Conservation (phyloP, 257 asterid species). For the Lycium barbarum region DNA sequence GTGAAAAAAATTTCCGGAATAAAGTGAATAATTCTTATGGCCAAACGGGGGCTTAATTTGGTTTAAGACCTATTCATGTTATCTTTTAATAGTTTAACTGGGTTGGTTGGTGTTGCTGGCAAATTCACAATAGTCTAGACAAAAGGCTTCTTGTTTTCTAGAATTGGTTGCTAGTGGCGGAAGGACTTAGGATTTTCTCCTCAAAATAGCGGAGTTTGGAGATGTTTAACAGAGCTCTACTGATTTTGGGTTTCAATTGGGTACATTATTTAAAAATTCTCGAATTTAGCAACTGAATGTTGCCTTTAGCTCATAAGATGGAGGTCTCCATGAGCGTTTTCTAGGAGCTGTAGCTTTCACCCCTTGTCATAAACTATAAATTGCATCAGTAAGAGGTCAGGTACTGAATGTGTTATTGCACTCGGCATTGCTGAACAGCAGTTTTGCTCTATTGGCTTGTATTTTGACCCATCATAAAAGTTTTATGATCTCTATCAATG, state of each 20-base stretch:
- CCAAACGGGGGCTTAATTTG: too few relatives aligned
- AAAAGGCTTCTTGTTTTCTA: background rate
- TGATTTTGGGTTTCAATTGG: background rate
- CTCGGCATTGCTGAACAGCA: background rate
- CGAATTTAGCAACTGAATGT: background rate
- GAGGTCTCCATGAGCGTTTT: background rate
- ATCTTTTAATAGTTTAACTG: background rate
- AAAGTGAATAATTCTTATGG: too few relatives aligned
- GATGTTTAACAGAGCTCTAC: background rate
- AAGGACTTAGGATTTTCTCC: conserved; percentile 11
- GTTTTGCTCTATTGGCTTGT: conserved; percentile 7
- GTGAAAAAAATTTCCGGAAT: too few relatives aligned
- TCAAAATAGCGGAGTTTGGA: background rate
- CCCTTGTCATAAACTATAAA: conserved; percentile 6
- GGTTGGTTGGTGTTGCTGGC: background rate
- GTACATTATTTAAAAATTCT: background rate
- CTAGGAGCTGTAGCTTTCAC: background rate
- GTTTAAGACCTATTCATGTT: background rate
- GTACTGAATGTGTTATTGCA: background rate
- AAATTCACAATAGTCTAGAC: background rate
- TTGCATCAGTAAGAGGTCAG: background rate
- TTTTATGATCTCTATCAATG: conserved; percentile 5
- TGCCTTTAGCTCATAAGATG: background rate
- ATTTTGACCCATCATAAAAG: background rate
- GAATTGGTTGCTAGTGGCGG: background rate